A percentile compares a stretch with the other conserved stretches of the same genome.
phyloP scores from a whole-genome alignment of 495 filamentous ascomycete species.

The Hypomontagnella submonticulosa region DNA sequence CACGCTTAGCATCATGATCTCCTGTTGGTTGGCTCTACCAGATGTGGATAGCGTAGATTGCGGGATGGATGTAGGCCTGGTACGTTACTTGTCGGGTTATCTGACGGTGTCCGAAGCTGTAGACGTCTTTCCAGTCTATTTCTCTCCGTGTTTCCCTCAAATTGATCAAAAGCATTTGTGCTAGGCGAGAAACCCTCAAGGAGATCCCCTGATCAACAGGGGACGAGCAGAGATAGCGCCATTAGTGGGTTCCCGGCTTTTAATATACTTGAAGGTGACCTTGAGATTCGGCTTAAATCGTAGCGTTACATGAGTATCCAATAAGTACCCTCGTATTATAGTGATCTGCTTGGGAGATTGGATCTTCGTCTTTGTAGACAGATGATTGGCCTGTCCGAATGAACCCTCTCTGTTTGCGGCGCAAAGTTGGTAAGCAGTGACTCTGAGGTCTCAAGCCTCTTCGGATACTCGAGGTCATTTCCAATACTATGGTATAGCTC shows the following conservation, averaged over 20 bases:
- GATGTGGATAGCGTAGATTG: conserved; percentile 28
- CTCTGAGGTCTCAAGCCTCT: too few species aligned
- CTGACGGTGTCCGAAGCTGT: conserved; percentile 22
- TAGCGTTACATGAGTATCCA: conserved; percentile 8
- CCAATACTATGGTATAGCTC: neutral
- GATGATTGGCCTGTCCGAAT: conserved; percentile 28
- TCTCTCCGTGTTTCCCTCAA: conserved; percentile 25
- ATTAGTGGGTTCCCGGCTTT: conserved; percentile 28
- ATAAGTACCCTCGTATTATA: conserved; percentile 33
- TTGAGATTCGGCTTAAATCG: neutral
- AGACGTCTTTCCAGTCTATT: conserved; percentile 10
- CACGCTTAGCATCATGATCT: conserved; percentile 15
- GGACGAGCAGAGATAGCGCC: conserved; percentile 34
- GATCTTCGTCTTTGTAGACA: conserved; percentile 15
- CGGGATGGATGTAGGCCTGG: conserved; percentile 27
- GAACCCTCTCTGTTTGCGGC: conserved; percentile 27
- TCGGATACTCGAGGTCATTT: neutral
- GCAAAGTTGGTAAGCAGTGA: conserved; percentile 5
- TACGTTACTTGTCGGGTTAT: conserved; percentile 27
- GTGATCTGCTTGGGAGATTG: conserved; percentile 42
- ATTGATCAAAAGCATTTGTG: conserved; percentile 28
- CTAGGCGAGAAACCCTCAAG: conserved; percentile 21
- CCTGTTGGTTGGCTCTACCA: conserved; percentile 27
- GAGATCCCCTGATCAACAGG: conserved; percentile 21
- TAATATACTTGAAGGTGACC: conserved; percentile 36